phyloP scores from a whole-genome alignment of 106 monocot genomes.

The Acanthochlamys bracteata region DNA sequence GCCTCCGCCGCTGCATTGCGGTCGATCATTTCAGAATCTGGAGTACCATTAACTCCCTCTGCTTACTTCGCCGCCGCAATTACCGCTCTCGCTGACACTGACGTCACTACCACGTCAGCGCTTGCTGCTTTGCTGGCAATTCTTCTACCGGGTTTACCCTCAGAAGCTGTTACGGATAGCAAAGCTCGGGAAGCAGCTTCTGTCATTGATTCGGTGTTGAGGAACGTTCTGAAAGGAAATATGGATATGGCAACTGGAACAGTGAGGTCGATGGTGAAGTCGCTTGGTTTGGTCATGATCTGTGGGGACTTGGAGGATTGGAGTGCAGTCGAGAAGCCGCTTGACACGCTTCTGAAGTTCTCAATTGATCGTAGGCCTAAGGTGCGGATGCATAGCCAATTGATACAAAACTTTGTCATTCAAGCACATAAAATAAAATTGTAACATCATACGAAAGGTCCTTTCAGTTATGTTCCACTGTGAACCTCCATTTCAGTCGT shows the following conservation, averaged over 20 bases:
- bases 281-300: slow-evolving; percentile 43
- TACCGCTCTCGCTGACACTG: slow-evolving; percentile 30
- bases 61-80: slow-evolving; percentile 77
- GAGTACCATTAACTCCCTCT: slow-evolving; percentile 58
- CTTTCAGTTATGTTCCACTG: too few species aligned
- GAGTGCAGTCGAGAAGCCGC: slow-evolving; percentile 33
- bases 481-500: too few species aligned
- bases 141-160: slow-evolving; percentile 25
- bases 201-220: slow-evolving; percentile 17
- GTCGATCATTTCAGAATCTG: slow-evolving; percentile 65
- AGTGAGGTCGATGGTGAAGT: slow-evolving; percentile 66
- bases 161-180: slow-evolving; percentile 17
- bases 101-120: slow-evolving; percentile 27
- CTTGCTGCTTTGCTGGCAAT: slow-evolving; percentile 49
- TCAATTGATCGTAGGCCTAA: slow-evolving; percentile 73
- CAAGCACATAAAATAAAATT: too few species aligned
- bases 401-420: too few species aligned
- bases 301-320: slow-evolving; percentile 68
- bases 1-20: slow-evolving; percentile 83
- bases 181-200: slow-evolving; percentile 48
- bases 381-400: too few species aligned
- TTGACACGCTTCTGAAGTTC: slow-evolving; percentile 45
- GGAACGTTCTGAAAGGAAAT: background rate
- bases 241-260: slow-evolving; percentile 27
- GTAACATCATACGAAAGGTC: too few species aligned